These are phyloP conservation scores for Penicillium expansum DNA, from an alignment of 2,329 filamentous ascomycete genomes.

Conservation along the genomic window DNA sequence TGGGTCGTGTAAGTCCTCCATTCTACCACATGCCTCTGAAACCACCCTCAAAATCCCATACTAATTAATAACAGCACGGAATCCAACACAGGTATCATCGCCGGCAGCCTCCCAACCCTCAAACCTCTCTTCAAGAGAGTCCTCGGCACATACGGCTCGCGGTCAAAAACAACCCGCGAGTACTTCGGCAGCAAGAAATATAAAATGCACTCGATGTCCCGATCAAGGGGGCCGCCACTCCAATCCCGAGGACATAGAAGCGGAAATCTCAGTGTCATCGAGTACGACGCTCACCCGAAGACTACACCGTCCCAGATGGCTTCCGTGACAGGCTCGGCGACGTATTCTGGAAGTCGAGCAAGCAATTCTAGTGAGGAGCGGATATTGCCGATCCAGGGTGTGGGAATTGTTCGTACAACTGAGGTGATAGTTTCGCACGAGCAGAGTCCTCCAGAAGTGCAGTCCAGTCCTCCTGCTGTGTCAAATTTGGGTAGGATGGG, in stretches of 20 bases:
- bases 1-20: too few species aligned
- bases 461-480: not conserved
- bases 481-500: not conserved
- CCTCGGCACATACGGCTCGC: too few species aligned
- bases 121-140: too few species aligned
- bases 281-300: not conserved
- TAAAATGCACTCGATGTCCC: conserved; percentile 9
- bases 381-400: conserved; percentile 4
- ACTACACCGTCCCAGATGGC: not conserved
- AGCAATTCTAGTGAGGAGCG: conserved; percentile 16
- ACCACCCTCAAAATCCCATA: too few species aligned
- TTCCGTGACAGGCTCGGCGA: not conserved
- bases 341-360: not conserved
- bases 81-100: too few species aligned
- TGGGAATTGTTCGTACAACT: conserved; percentile 1
- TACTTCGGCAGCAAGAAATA: conserved; percentile 14
- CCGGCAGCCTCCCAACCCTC: too few species aligned
- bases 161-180: too few species aligned
- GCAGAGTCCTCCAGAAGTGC: not conserved
- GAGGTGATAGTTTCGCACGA: conserved; percentile 3
- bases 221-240: conserved; percentile 2
- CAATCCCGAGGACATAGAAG: conserved; percentile 5
- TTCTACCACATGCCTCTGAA: too few species aligned
- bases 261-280: not conserved
- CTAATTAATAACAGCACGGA: too few species aligned